Evolutionary conservation across 148 eudicot genomes (phyloP).

Genomic region (Camellia sinensis): DNA sequence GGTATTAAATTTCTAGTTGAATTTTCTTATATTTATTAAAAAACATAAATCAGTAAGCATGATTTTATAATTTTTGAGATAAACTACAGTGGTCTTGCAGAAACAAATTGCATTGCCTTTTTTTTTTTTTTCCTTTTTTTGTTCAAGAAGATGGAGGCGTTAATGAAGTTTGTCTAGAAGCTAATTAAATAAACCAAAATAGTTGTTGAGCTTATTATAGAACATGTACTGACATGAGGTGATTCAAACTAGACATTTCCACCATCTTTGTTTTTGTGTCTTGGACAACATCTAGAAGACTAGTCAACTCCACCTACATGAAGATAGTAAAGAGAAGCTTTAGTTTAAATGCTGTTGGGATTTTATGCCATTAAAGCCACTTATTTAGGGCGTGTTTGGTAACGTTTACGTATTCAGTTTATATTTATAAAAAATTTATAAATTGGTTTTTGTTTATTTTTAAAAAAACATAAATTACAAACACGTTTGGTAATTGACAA

Average conservation of each 20-base stretch:
- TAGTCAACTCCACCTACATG: constrained; percentile 68
- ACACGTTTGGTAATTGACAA: no score
- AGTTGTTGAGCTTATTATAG: constrained; percentile 82
- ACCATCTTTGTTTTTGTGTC: constrained; percentile 94
- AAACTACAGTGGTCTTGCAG: neutral
- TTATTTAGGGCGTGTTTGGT: no score
- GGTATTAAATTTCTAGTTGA: neutral
- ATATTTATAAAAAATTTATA: no score
- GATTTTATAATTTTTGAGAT: neutral
- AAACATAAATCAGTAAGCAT: neutral
- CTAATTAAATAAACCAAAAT: neutral
- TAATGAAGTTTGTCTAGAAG: neutral
- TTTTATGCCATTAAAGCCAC: neutral
- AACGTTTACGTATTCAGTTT: no score
- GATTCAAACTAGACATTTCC: constrained; percentile 96
- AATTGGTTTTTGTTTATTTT: no score
- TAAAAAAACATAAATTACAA: no score
- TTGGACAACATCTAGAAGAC: constrained; percentile 84
- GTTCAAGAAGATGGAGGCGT: neutral
- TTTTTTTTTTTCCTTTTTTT: neutral
- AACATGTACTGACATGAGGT: constrained; percentile 95
- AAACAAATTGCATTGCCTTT: neutral
- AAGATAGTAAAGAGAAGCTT: constrained; percentile 1
- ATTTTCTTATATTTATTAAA: neutral
- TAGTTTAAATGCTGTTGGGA: neutral